Conservation (phyloP, 768 basidiomycete genomes). For the Cyclocybe cylindracea region DNA sequence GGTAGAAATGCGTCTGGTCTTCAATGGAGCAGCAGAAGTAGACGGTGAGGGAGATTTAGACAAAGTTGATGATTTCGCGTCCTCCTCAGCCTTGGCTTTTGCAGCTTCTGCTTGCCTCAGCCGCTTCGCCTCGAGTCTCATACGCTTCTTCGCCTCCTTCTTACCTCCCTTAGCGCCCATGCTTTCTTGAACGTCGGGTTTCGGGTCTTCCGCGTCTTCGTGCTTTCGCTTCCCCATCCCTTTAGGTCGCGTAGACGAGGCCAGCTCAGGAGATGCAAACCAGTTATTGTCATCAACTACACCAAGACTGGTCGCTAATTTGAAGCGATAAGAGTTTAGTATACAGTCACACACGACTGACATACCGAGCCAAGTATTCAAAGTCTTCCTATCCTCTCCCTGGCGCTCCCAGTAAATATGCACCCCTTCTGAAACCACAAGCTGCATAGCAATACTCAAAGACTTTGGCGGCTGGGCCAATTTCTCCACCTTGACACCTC, state of each 20-base stretch:
- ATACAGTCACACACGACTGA: not conserved
- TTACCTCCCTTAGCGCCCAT: too few relatives aligned
- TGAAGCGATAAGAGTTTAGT: not conserved
- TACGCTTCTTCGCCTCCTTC: too few relatives aligned
- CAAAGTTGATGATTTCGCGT: too few relatives aligned
- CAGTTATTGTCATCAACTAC: conserved; percentile 9
- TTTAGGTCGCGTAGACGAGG: not conserved
- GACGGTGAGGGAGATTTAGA: too few relatives aligned
- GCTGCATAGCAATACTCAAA: conserved; percentile 36
- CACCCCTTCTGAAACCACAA: conserved; percentile 43
- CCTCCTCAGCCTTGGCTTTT: too few relatives aligned
- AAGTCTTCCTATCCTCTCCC: conserved; percentile 12
- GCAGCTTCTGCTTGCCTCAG: too few relatives aligned
- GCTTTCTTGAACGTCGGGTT: too few relatives aligned
- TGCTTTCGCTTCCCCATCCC: too few relatives aligned
- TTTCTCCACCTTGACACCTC: conserved; percentile 38
- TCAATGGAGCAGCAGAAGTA: too few relatives aligned
- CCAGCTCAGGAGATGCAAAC: conserved; percentile 1
- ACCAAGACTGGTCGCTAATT: not conserved
- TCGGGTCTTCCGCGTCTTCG: too few relatives aligned
- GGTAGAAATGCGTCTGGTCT: too few relatives aligned
- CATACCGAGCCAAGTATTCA: conserved; percentile 32
- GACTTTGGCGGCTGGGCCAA: conserved; percentile 22
- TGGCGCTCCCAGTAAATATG: conserved; percentile 18
- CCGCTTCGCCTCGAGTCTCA: too few relatives aligned